Percentiles rank a stretch among this genome's conserved stretches.
phyloP scores from a whole-genome alignment of 2,329 filamentous ascomycete species.

The Trichoderma asperellum region DNA sequence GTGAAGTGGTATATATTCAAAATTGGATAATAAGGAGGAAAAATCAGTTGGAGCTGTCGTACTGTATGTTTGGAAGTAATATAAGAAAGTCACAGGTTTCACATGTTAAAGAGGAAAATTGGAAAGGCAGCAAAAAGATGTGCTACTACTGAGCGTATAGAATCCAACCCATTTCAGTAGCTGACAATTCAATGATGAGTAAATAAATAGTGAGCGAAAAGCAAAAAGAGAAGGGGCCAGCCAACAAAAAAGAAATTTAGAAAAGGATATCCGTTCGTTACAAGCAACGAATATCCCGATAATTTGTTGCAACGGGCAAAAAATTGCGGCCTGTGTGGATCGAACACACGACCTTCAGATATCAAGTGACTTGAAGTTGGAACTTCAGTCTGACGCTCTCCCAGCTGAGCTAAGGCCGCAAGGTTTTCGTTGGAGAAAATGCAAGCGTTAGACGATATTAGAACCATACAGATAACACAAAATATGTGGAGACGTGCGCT shows the following conservation, averaged over 20 bases:
- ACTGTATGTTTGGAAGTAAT: no score
- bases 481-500: not conserved
- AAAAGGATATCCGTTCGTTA: not conserved
- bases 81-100: no score
- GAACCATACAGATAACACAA: not conserved
- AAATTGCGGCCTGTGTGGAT: conserved; percentile 39
- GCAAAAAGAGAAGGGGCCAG: not conserved
- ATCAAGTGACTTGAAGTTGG: conserved; percentile 37
- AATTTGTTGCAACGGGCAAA: conserved; percentile 7
- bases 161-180: no score
- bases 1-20: not conserved
- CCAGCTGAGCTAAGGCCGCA: conserved; percentile 40
- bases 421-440: not conserved
- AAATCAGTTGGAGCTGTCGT: no score
- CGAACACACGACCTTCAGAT: conserved; percentile 40
- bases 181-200: not conserved
- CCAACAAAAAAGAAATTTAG: not conserved
- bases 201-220: not conserved
- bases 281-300: not conserved
- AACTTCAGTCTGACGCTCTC: conserved; percentile 39
- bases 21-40: not conserved
- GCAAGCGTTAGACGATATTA: not conserved
- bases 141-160: no score
- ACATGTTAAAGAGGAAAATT: no score
- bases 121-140: no score